Base-by-base conservation (phyloP, 202 grass and related monocot species). In the Setaria viridis region DNA sequence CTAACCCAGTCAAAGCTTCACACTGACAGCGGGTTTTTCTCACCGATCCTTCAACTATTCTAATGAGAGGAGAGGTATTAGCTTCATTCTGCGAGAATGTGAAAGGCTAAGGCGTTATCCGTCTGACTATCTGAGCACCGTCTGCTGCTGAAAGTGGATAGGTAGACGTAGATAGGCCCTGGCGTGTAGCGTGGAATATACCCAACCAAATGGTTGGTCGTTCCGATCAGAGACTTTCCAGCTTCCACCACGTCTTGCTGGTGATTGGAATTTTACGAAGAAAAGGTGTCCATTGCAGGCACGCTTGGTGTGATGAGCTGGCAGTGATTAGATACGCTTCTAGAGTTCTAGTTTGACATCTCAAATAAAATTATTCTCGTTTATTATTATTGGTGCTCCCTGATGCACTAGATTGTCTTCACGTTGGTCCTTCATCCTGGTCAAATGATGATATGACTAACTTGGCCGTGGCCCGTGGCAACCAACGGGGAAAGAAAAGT, bases 1-100 rank as follows among this genome's bases (percentile, higher is more conserved):
- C 7, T 37, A 16, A 30, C 12, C 48, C 33, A n/a, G 58, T 86
- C 77, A 74, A 86, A 86, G 66, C 11, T 80, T 66, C 68, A 56
- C 47, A 55, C 76, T 29, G 19, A 65, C 13, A 80, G 2, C 34
- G 29, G 20, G n/a, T 17, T 65, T 43, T 53, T 42, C 32, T 69
- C 10, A 41, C 39, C 37, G 60, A 25, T 67, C 20, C 48, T 74
- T 37, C 49, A 58, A 74, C 62, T 74, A 11, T 34, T 80, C 15
- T 51, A 55, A 11, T 64, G 14, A 74, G 11, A 66, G 11, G 15
- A 55, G 76, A 37, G 7, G 25, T 9, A 53, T n/a, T 37, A 20
- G 13, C 25, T 41, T 41, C 39, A 6, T 39, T 17, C 39, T 11
- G 15, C 9, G 46, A 46, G 16, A 29, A 57, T 76, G 78, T 74